Evolutionary conservation across 1,284 basidiomycete species (phyloP), one percentile per base, ranked within the genome.

Genomic region (Inonotus obliquus): DNA sequence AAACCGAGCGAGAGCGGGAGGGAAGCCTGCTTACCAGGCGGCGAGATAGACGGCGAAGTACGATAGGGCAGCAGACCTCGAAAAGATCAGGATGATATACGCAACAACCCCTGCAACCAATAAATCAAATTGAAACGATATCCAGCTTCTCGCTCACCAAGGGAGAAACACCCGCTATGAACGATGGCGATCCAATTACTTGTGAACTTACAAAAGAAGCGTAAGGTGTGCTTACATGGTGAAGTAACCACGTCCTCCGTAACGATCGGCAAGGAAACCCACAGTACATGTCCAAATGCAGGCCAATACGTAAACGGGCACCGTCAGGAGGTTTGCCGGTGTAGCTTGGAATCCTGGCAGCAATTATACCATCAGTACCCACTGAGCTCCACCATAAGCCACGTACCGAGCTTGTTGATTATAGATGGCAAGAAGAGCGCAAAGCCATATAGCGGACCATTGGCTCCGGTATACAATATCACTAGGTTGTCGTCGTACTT

Each of bases 361-460:
- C 32, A 47, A 13, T 54, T 57, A 9, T n/a, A 13, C 21, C 38
- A 1, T 45, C 41, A 23, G 41, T 53, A 2, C 32, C 19, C 11
- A 9, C 13, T 48, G 11, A 1, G 21, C 21, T 45, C 10, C 5
- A 25, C 3, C 11, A 19, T 7, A 25, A 21, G 27, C 35, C 7
- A 39, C 38, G 71, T 41, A 69, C 70, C 61, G 63, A 86, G 83
- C 73, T 86, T 74, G 65, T 80, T 85, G 70, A 88, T 87, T 68
- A 89, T 89, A 45, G 80, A 85, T 3, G 89, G 89, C 39, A 89
- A 74, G 75, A 91, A 91, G 39, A 90, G 72, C 7, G 84, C 77
- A 71, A 91, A 90, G 1, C 88, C 86, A 67, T 91, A 91, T 37
- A 91, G 72, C 0, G 88, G 87, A 71, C 79, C 83, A 67, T 85